phyloP scores from a whole-genome alignment of 257 asterid species.

The Ilex asprella region DNA sequence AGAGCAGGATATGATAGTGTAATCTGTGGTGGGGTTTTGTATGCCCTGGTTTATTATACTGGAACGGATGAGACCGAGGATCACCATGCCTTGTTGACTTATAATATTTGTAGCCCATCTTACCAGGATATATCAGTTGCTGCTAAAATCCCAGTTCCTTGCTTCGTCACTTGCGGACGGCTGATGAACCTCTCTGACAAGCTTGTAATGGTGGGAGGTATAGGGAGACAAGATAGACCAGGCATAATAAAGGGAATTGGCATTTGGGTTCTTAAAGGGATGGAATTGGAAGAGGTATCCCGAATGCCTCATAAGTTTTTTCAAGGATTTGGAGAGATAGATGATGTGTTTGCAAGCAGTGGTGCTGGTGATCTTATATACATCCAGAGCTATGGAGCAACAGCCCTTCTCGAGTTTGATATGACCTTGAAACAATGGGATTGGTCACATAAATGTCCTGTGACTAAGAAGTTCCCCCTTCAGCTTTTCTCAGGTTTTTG shows the following conservation, averaged over 20 bases:
- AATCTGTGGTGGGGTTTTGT: slow-evolving; percentile 7
- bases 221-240: slow-evolving; percentile 4
- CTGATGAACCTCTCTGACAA: slow-evolving; percentile 8
- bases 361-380: slow-evolving; percentile 8
- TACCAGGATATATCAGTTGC: background rate
- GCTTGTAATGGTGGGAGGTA: slow-evolving; percentile 13
- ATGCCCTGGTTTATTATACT: slow-evolving; percentile 4
- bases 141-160: background rate
- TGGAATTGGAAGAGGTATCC: slow-evolving; percentile 1
- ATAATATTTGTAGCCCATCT: background rate
- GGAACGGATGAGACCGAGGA: background rate
- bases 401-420: slow-evolving; percentile 6
- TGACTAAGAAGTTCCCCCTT: slow-evolving; percentile 4
- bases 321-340: slow-evolving; percentile 7
- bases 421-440: slow-evolving; percentile 3
- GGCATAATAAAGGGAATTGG: slow-evolving; percentile 10
- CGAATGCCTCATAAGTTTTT: slow-evolving; percentile 4
- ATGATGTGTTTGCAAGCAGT: slow-evolving; percentile 10
- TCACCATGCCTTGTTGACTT: slow-evolving; percentile 4
- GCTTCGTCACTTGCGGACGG: slow-evolving; percentile 9
- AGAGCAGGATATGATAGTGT: slow-evolving; percentile 10
- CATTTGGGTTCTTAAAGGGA: slow-evolving; percentile 11
- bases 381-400: slow-evolving; percentile 4
- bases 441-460: slow-evolving; percentile 4
- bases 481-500: slow-evolving; percentile 15